These are phyloP conservation scores for Daucus carota DNA, from an alignment of 129 eudicot genomes.

Conservation along the genomic window DH1_v3.0 NC_030386.2:31948501-31949000, in stretches of 20 bases:
- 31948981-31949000: not conserved
- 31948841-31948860: too few relatives aligned
- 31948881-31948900: too few relatives aligned
- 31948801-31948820: too few relatives aligned
- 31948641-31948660: not conserved
- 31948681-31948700: too few relatives aligned
- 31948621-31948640: conserved; percentile 55
- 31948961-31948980: not conserved
- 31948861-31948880: too few relatives aligned
- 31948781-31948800: too few relatives aligned
- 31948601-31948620: conserved; percentile 77
- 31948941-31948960: not conserved
- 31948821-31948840: too few relatives aligned
- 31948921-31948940: conserved; percentile 45
- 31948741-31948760: too few relatives aligned
- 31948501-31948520: conserved; percentile 52
- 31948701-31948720: too few relatives aligned
- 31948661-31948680: not conserved
- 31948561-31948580: conserved; percentile 36
- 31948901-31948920: conserved; percentile 71
- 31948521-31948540: conserved; percentile 60
- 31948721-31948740: too few relatives aligned
- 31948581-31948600: conserved; percentile 77
- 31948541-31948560: conserved; percentile 24
- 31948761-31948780: too few relatives aligned